Percentiles rank a stretch among this genome's conserved stretches.
phyloP scores from a whole-genome alignment of 2,329 filamentous ascomycete genomes.

The Coniochaeta sp. region DNA sequence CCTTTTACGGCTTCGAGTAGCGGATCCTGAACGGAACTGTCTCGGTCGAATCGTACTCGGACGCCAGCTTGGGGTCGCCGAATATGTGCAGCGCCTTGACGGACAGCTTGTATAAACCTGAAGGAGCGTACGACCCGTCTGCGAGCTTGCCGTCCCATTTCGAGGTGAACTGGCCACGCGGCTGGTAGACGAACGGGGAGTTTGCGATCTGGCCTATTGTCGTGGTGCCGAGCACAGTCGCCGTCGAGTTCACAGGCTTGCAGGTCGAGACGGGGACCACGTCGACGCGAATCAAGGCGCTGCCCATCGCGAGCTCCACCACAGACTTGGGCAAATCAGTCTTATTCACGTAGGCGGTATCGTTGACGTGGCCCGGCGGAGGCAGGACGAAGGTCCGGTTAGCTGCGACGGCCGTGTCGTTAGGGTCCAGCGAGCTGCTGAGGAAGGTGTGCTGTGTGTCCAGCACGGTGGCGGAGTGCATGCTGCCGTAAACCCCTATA shows the following conservation, averaged over 20 bases:
- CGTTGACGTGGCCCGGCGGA: slow-evolving; percentile 25
- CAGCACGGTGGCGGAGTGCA: slow-evolving; percentile 26
- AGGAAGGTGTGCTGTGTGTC: slow-evolving; percentile 22
- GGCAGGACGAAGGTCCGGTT: slow-evolving; percentile 35
- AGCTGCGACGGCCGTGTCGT: slow-evolving; percentile 14
- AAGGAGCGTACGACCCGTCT: slow-evolving; percentile 38
- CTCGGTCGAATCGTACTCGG: slow-evolving; percentile 39
- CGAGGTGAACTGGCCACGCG: slow-evolving; percentile 21
- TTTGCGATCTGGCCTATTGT: slow-evolving; percentile 33
- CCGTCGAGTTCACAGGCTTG: slow-evolving; percentile 17
- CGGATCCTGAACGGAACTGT: slow-evolving; percentile 35
- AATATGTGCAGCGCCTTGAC: slow-evolving; percentile 43
- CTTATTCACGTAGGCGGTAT: slow-evolving; percentile 16
- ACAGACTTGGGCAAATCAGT: slow-evolving; percentile 31
- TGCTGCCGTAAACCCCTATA: slow-evolving; percentile 29
- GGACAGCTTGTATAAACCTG: slow-evolving; percentile 41
- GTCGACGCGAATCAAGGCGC: slow-evolving; percentile 33
- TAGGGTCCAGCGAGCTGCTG: slow-evolving; percentile 13
- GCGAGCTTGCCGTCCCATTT: slow-evolving; percentile 39
- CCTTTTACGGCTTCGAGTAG: slow-evolving; percentile 23
- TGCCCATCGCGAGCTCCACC: slow-evolving; percentile 36
- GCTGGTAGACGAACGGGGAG: slow-evolving; percentile 28
- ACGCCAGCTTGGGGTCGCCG: slow-evolving; percentile 31
- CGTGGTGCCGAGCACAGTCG: slow-evolving; percentile 26
- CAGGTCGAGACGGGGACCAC: slow-evolving; percentile 30